Evolutionary conservation across 2,329 filamentous ascomycete species (phyloP).

Genomic region (Xylaria sp.): DNA sequence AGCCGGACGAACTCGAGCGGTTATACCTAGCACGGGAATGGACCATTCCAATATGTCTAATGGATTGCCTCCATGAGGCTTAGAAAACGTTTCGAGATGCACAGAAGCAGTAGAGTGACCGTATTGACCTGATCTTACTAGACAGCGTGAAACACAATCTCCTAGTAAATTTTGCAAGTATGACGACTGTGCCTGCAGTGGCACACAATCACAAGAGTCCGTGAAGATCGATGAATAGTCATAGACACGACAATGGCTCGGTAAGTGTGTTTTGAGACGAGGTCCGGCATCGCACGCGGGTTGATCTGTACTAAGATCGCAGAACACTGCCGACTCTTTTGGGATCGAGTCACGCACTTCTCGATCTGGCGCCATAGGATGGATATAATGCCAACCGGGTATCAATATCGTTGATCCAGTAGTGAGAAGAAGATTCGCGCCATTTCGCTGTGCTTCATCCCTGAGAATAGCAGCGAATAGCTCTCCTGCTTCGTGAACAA

Average conservation of each 20-base stretch:
- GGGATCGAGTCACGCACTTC: background rate
- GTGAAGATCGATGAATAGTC: constrained; percentile 4
- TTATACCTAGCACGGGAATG: background rate
- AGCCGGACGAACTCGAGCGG: background rate
- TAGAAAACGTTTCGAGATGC: background rate
- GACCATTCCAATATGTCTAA: background rate
- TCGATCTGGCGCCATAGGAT: background rate
- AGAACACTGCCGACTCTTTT: constrained; percentile 2
- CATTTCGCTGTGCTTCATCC: background rate
- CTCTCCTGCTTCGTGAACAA: background rate
- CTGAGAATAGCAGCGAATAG: background rate
- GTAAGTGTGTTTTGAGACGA: constrained; percentile 2
- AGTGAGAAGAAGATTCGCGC: background rate
- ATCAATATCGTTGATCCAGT: background rate
- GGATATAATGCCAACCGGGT: background rate
- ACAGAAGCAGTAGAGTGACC: background rate
- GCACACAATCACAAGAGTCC: background rate
- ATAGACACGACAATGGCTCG: background rate
- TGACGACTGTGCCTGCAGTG: background rate
- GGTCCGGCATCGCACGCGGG: background rate
- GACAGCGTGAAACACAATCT: constrained; percentile 1
- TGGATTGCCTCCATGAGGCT: background rate
- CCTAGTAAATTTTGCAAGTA: background rate
- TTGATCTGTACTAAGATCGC: background rate
- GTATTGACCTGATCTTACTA: background rate